Percentiles rank a stretch among this genome's conserved stretches.
Evolutionary conservation across 805 yeast species (phyloP).

Genomic region (Yarrowia sp.): DNA sequence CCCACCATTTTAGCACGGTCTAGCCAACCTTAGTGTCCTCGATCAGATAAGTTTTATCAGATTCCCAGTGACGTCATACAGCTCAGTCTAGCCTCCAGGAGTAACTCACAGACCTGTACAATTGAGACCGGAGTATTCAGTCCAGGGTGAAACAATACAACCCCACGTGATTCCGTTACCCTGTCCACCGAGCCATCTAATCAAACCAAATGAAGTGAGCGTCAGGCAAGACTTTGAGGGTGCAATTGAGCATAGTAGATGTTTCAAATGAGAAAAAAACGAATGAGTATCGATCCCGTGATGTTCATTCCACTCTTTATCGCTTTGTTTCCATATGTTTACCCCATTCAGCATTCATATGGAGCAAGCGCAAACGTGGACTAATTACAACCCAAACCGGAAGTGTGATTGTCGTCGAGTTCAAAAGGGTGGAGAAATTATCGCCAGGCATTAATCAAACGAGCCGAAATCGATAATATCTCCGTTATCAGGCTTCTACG

Average conservation of each 20-base stretch:
- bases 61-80: conserved; percentile 1
- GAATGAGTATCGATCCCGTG: too few species aligned
- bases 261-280: too few species aligned
- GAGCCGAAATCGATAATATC: neutral
- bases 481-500: neutral
- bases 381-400: conserved; percentile 19
- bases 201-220: neutral
- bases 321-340: conserved; percentile 13
- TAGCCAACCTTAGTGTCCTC: too few species aligned
- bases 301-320: too few species aligned
- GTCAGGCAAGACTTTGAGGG: too few species aligned
- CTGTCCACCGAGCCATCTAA: neutral
- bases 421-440: neutral
- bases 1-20: too few species aligned
- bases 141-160: neutral
- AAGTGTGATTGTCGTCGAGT: neutral
- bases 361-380: neutral
- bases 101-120: conserved; percentile 3
- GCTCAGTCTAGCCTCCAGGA: neutral
- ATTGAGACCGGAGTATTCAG: neutral
- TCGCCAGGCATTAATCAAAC: neutral
- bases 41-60: conserved; percentile 17
- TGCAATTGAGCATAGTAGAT: too few species aligned
- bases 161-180: neutral
- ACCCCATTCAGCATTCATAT: conserved; percentile 29